phyloP scores from a whole-genome alignment of 345 rosid genomes.

The Citrus sp. region DNA sequence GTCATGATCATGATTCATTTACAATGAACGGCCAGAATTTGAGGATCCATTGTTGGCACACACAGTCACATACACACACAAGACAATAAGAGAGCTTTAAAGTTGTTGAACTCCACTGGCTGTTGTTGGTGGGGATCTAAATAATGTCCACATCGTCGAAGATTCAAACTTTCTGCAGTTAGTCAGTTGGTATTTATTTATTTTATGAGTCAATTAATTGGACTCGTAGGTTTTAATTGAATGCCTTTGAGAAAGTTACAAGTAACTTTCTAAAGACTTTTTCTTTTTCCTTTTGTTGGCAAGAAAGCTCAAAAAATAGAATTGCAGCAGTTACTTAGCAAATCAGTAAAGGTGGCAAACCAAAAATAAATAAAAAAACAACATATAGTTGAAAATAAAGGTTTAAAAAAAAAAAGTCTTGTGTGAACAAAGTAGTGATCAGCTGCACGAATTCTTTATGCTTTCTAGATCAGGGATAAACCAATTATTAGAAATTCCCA shows the following conservation, averaged over 20 bases:
- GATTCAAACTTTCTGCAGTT: slow-evolving; percentile 18
- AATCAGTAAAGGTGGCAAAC: slow-evolving; percentile 5
- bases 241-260: slow-evolving; percentile 7
- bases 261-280: neutral
- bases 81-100: neutral
- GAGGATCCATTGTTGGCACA: slow-evolving; percentile 12
- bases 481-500: too few relatives aligned
- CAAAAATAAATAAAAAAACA: too few relatives aligned
- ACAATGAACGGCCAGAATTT: slow-evolving; percentile 14
- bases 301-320: neutral
- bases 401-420: too few relatives aligned
- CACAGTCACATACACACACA: neutral
- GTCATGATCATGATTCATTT: neutral
- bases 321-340: slow-evolving; percentile 17
- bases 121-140: slow-evolving; percentile 9
- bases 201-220: slow-evolving; percentile 6
- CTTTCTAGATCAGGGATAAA: too few relatives aligned
- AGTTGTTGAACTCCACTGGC: neutral
- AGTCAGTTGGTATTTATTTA: neutral
- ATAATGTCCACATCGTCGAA: slow-evolving; percentile 9
- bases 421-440: too few relatives aligned
- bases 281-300: neutral
- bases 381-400: too few relatives aligned
- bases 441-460: too few relatives aligned
- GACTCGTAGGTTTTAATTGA: neutral